Base-by-base conservation (phyloP, 2,329 filamentous ascomycete genomes). In the Ceratocystis lukuohia region DNA sequence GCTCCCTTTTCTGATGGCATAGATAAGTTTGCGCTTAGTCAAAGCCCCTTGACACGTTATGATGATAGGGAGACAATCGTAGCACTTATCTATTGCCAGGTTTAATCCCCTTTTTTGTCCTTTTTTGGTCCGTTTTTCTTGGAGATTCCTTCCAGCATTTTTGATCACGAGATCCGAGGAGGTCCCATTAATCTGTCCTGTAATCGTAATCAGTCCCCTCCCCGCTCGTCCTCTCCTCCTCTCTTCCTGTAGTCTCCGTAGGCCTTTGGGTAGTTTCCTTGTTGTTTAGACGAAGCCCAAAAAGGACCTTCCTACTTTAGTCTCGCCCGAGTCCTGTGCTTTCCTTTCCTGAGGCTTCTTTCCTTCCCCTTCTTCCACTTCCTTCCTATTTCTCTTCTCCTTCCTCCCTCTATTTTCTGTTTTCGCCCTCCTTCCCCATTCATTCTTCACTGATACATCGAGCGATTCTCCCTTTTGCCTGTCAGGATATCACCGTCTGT, bases 111-210 rank as follows among this genome's bases (percentile, higher is more conserved):
- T 37, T 59, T 37, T 17, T 33, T 7, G 30, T 59, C 17, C 3
- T 37, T 33, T 30, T 37, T 59, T 8, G 30, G 6, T n/a, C 12
- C 12, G 8, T 12, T 25, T 46, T 44, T 22, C 12, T 7, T 25
- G 20, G 56, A 62, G 48, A 63, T 59, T 61, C 63, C 2, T 59
- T 64, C 66, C 61, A 2, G 8, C 41, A n/a, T 62, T 30, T 6
- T 53, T 59, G 63, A 62, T 25, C 12, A 59, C 56, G 61, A 62
- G 41, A 46, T 62, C 37, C 37, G 37, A 41, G 37, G 37, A 41
- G 37, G 37, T 41, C 37, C 37, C 37, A 33, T 45, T n/a, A 25
- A 44, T 46, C 33, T 44, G 41, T n/a, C 61, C 41, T 62, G 61
- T 44, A 44, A 46, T 33, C 57, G 37, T 53, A 53, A 53, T 53